Evolutionary conservation across 1,284 basidiomycete species (phyloP).

Genomic region (Papiliotrema laurentii): DNA sequence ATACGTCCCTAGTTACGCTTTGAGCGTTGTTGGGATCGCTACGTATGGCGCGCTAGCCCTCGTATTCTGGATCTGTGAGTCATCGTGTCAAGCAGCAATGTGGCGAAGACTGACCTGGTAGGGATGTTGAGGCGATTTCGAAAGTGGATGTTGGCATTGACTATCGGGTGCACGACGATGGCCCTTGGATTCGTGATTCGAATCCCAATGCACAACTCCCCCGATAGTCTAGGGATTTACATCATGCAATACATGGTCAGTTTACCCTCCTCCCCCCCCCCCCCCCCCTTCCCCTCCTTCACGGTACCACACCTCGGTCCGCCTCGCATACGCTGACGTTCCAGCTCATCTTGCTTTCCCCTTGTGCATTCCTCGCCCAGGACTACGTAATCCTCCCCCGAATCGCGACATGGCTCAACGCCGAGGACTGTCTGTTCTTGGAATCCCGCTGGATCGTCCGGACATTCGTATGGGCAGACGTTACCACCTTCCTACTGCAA

Average conservation of each 20-base stretch:
- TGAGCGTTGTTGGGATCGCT: constrained; percentile 14
- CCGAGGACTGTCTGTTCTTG: constrained; percentile 47
- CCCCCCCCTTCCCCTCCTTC: too few relatives aligned
- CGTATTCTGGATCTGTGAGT: constrained; percentile 18
- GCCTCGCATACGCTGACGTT: background rate
- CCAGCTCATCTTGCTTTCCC: constrained; percentile 46
- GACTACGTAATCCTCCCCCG: constrained; percentile 65
- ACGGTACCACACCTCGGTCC: too few relatives aligned
- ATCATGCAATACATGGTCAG: constrained; percentile 58
- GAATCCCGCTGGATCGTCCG: constrained; percentile 23
- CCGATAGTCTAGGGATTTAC: constrained; percentile 49
- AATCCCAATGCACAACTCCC: constrained; percentile 45
- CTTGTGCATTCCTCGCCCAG: constrained; percentile 71
- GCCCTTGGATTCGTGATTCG: constrained; percentile 37
- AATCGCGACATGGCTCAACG: constrained; percentile 55
- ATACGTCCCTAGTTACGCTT: constrained; percentile 16
- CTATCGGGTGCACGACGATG: constrained; percentile 34
- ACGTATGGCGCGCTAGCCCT: constrained; percentile 11
- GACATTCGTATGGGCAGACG: constrained; percentile 51
- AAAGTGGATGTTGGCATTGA: constrained; percentile 25
- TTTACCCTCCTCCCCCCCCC: too few relatives aligned
- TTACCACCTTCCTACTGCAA: constrained; percentile 65
- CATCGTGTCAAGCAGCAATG: background rate
- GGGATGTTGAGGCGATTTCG: constrained; percentile 15
- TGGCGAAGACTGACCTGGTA: background rate